Percentiles rank a stretch among this genome's conserved stretches.
Evolutionary conservation across 805 yeast species (phyloP).

Genomic region (Tetrapisispora phaffii): DNA sequence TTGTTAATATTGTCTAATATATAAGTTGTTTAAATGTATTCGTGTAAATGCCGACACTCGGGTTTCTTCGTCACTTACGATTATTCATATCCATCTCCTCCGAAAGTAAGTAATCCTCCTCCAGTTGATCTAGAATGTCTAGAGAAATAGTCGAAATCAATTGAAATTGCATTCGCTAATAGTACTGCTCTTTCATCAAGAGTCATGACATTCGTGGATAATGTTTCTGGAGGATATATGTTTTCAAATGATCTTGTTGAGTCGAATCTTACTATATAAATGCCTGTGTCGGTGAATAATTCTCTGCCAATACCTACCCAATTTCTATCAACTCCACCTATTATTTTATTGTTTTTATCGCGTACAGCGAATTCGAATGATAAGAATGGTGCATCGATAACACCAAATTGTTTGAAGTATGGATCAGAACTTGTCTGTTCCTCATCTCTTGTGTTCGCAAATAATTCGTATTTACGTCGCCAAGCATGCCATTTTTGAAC

Average conservation of each 20-base stretch:
- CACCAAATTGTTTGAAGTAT: constrained; percentile 58
- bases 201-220: constrained; percentile 38
- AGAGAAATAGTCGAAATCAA: constrained; percentile 95
- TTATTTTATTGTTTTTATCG: constrained; percentile 46
- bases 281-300: constrained; percentile 89
- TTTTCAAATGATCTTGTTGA: constrained; percentile 52
- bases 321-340: constrained; percentile 78
- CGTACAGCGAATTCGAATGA: constrained; percentile 76
- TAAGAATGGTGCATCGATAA: constrained; percentile 76
- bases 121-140: constrained; percentile 66
- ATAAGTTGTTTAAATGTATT: too few relatives aligned
- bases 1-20: too few relatives aligned
- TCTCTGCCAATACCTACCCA: constrained; percentile 95
- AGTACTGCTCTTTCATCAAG: constrained; percentile 79
- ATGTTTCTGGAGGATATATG: constrained; percentile 35
- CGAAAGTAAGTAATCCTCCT: constrained; percentile 24
- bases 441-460: constrained; percentile 30
- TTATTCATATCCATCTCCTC: constrained; percentile 22
- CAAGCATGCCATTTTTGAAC: constrained; percentile 92
- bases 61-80: neutral
- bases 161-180: constrained; percentile 79
- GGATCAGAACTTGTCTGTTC: too few relatives aligned
- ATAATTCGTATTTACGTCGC: constrained; percentile 82
- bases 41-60: too few relatives aligned
- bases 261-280: constrained; percentile 78